These are phyloP conservation scores for Chalciporus chontae DNA, from an alignment of 768 basidiomycete species.

Conservation along the genomic window DNA sequence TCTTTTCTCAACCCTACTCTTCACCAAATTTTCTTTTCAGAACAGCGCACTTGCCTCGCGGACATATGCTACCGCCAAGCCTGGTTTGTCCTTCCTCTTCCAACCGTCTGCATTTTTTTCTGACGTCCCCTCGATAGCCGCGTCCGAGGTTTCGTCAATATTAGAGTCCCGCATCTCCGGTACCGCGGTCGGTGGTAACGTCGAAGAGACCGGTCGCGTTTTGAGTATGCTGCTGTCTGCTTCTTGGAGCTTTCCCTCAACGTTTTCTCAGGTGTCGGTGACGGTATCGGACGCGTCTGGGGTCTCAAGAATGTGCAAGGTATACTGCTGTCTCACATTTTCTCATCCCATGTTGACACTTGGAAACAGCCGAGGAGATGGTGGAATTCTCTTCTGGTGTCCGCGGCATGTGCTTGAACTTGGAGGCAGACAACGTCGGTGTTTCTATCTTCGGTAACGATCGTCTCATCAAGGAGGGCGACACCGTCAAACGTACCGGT, in stretches of 20 bases:
- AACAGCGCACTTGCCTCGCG: slow-evolving; percentile 56
- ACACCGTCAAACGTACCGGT: slow-evolving; percentile 99
- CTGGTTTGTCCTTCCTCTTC: slow-evolving; percentile 56
- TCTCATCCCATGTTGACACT: slow-evolving; percentile 1
- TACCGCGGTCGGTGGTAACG: slow-evolving; percentile 84
- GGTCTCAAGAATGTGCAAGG: slow-evolving; percentile 98
- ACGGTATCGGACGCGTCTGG: slow-evolving; percentile 99
- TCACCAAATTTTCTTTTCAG: slow-evolving; percentile 23
- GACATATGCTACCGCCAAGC: slow-evolving; percentile 96
- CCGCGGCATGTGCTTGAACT: slow-evolving; percentile 99
- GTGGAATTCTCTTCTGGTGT: slow-evolving; percentile 99
- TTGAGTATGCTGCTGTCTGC: slow-evolving; percentile 63
- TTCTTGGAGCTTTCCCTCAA: slow-evolving; percentile 5
- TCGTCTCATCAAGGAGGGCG: slow-evolving; percentile 99
- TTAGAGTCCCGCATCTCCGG: slow-evolving; percentile 98
- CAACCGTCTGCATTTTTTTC: background rate
- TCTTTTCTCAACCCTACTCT: slow-evolving; percentile 12
- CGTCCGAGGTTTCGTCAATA: slow-evolving; percentile 99
- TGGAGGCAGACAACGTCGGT: slow-evolving; percentile 99
- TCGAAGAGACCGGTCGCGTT: slow-evolving; percentile 99
- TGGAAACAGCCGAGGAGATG: slow-evolving; percentile 91
- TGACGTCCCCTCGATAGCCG: slow-evolving; percentile 54
- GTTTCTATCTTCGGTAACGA: slow-evolving; percentile 99
- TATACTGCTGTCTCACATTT: slow-evolving; percentile 30
- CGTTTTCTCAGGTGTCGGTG: slow-evolving; percentile 79